These are phyloP conservation scores for Galerina sulciceps DNA, from an alignment of 768 basidiomycete species.

Conservation along the genomic window DNA sequence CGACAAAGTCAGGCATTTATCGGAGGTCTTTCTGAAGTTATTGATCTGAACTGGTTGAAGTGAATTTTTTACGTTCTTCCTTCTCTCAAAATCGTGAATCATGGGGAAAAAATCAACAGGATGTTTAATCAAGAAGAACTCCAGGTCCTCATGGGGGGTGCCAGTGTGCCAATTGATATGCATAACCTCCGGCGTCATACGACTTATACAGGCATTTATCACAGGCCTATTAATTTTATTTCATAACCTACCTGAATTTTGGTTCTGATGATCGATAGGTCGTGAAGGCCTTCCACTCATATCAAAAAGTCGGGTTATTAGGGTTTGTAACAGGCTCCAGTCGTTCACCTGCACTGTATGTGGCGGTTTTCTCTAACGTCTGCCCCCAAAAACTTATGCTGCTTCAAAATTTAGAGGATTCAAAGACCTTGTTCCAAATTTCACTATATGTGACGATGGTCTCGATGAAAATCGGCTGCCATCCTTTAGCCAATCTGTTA, in stretches of 20 bases:
- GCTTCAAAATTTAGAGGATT: slow-evolving; percentile 64
- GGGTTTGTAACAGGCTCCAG: slow-evolving; percentile 96
- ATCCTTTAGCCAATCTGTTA: slow-evolving; percentile 87
- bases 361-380: not conserved
- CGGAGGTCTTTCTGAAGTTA: slow-evolving; percentile 89
- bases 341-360: slow-evolving; percentile 84
- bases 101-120: slow-evolving; percentile 50
- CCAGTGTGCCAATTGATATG: slow-evolving; percentile 82
- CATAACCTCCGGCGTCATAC: slow-evolving; percentile 80
- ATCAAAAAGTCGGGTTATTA: slow-evolving; percentile 77
- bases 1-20: slow-evolving; percentile 87
- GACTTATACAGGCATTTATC: slow-evolving; percentile 81
- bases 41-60: slow-evolving; percentile 89
- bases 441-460: no score
- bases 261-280: slow-evolving; percentile 48
- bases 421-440: slow-evolving; percentile 85
- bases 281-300: slow-evolving; percentile 76
- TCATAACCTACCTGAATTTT: not conserved
- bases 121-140: slow-evolving; percentile 94
- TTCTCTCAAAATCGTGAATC: not conserved
- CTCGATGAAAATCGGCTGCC: slow-evolving; percentile 74
- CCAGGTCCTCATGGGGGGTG: slow-evolving; percentile 88
- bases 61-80: slow-evolving; percentile 27
- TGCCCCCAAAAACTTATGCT: not conserved
- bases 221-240: slow-evolving; percentile 30